Percentiles rank a stretch among this genome's conserved stretches.
phyloP scores from a whole-genome alignment of 306 rosid species.

The Prinsepia uniflora region DNA sequence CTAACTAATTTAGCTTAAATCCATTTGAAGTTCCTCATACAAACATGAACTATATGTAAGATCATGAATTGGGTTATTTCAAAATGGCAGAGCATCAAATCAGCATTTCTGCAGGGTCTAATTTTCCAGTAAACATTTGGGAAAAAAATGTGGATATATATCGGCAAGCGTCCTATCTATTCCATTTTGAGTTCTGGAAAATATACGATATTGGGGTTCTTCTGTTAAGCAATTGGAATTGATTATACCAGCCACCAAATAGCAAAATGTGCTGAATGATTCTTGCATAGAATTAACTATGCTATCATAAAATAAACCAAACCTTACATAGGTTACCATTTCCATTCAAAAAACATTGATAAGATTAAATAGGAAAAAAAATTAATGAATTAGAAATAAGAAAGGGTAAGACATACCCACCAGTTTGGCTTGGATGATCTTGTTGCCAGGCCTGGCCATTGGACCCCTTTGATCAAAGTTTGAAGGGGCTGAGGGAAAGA shows the following conservation, averaged over 20 bases:
- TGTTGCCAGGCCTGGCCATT: slow-evolving; percentile 62
- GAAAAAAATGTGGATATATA: neutral
- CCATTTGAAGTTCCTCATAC: no score
- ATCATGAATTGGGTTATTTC: neutral
- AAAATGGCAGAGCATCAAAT: neutral
- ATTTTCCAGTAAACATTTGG: neutral
- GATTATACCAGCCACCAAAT: neutral
- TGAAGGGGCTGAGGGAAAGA: neutral
- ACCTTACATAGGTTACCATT: neutral
- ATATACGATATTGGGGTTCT: neutral
- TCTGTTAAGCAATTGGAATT: neutral
- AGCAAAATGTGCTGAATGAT: neutral
- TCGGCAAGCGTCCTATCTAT: neutral
- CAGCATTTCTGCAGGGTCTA: slow-evolving; percentile 3
- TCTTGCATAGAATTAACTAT: neutral
- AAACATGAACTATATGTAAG: neutral
- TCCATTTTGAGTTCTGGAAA: neutral
- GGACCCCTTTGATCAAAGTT: slow-evolving; percentile 17
- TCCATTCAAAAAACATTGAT: neutral
- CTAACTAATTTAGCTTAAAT: no score
- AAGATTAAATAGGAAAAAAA: neutral
- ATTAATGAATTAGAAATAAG: slow-evolving; percentile 14
- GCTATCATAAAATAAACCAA: no score
- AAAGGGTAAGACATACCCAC: slow-evolving; percentile 75
- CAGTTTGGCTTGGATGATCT: slow-evolving; percentile 85